A percentile compares a stretch with the other conserved stretches of the same genome.
Conservation (phyloP, 805 yeast genomes). For the Starmerella lactis-condensi region DNA sequence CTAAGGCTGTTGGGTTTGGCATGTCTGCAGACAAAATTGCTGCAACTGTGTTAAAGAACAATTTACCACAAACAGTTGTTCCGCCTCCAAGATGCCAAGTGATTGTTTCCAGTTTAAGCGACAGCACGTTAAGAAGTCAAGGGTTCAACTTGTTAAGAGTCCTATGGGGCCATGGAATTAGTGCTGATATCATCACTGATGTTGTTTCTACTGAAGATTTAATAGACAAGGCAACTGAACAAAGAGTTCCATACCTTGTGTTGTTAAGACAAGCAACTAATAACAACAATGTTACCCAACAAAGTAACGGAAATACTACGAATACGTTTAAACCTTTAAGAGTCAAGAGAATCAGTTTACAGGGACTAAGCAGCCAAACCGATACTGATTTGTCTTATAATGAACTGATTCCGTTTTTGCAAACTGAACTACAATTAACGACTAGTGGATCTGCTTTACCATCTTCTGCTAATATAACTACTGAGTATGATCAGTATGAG, state of each 20-base stretch:
- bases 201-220: constrained; percentile 41
- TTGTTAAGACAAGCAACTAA: constrained; percentile 51
- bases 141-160: constrained; percentile 45
- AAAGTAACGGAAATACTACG: constrained; percentile 19
- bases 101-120: constrained; percentile 50
- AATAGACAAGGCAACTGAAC: constrained; percentile 39
- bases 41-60: constrained; percentile 24
- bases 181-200: constrained; percentile 41
- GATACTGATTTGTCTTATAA: constrained; percentile 60
- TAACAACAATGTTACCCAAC: no score
- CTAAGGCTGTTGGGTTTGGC: constrained; percentile 71
- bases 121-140: constrained; percentile 34
- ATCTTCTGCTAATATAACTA: no score
- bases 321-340: constrained; percentile 57
- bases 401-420: constrained; percentile 38
- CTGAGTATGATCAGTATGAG: no score
- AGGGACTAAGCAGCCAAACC: constrained; percentile 25
- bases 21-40: constrained; percentile 53
- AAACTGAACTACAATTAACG: constrained; percentile 20
- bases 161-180: constrained; percentile 62
- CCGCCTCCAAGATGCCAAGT: constrained; percentile 55
- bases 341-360: constrained; percentile 34
- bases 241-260: constrained; percentile 62
- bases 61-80: not conserved
- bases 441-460: no score